Percentiles rank a stretch among this genome's conserved stretches.
Conservation (phyloP, 1,139 yeast genomes). For the Groenewaldozyma auringiensis region DNA sequence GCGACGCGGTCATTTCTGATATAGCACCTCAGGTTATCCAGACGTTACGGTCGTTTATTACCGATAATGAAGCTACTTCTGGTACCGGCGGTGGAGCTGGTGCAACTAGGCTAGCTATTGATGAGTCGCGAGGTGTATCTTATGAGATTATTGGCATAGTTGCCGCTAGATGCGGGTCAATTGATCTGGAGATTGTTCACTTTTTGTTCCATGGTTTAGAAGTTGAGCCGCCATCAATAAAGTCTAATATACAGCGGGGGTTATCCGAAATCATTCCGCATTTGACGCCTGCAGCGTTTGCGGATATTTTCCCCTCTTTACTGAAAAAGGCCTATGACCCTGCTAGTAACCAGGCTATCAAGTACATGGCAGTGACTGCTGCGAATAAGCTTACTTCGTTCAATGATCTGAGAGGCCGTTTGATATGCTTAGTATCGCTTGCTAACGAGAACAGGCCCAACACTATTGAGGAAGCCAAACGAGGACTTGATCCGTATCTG, state of each 20-base stretch:
- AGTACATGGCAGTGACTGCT: slow-evolving; percentile 60
- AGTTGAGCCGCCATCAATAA: slow-evolving; percentile 54
- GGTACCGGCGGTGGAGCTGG: not conserved
- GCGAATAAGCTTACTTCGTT: slow-evolving; percentile 62
- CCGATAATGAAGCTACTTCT: not conserved
- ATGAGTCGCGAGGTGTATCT: not conserved
- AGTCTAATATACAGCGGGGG: slow-evolving; percentile 66
- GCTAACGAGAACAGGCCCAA: slow-evolving; percentile 54
- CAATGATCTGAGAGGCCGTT: slow-evolving; percentile 58
- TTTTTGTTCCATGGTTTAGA: slow-evolving; percentile 69
- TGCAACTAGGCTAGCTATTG: not conserved
- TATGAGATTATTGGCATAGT: slow-evolving; percentile 3
- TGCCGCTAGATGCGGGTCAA: not conserved
- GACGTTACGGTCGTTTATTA: not conserved
- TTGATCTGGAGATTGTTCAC: slow-evolving; percentile 15
- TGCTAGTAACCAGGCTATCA: slow-evolving; percentile 34
- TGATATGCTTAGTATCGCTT: slow-evolving; percentile 61
- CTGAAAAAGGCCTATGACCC: slow-evolving; percentile 13
- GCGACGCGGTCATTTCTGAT: slow-evolving; percentile 13
- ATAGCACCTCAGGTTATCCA: slow-evolving; percentile 16
- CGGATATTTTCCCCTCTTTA: not conserved
- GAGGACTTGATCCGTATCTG: slow-evolving; percentile 78
- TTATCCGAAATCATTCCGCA: slow-evolving; percentile 49
- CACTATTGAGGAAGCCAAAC: slow-evolving; percentile 69
- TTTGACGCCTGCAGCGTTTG: slow-evolving; percentile 41